Base-by-base conservation (phyloP, 345 rosid species). In the Kandelia obovata region DNA sequence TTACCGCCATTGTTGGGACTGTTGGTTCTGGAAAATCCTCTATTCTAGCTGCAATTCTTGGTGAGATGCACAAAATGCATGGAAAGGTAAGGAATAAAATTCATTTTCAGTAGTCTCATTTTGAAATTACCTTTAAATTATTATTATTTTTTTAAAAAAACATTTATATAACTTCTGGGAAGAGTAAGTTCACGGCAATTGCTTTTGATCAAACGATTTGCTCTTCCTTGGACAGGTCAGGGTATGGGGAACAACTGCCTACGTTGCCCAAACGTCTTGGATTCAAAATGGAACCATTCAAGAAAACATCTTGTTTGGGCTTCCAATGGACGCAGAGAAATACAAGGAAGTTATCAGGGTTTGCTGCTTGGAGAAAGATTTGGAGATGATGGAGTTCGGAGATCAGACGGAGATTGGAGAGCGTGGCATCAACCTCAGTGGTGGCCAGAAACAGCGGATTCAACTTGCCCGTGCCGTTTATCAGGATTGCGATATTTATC, bases 191-290 rank as follows among this genome's bases (percentile, higher is more conserved):
- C 21, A 21, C 21, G 21, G 21, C 21, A 21, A 21, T 21, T 21
- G 21, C 21, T 21, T 21, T 21, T 21, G 21, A 21, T 21, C 21
- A 21, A 21, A 21, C 52, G 21, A 1, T 51, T 30, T 52, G 26
- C 25, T 55, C 17, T 26, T 75, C 66, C 52, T 72, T 23, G 51
- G 70, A 47, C 79, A 92, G 96, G 92, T 92, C 64, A 84, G 78
- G 79, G 84, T 89, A 62, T 89, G 89, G 61, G 98, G 98, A 62
- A 73, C 84, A 47, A 88, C 91, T 21, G 96, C 95, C 35, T 94
- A 91, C 71, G 96, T 94, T n/a, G 97, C 95, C 25, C 98, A 94
- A 75, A 88, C 97, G 30, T 82, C 98, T 6, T 94, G 98, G 98
- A 91, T 91, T 47, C 97, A 91, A 67, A 91, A 86, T 62, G 95